Conservation (phyloP, 352 stramenopile species). For the Globisporangium takayamanum region DNA sequence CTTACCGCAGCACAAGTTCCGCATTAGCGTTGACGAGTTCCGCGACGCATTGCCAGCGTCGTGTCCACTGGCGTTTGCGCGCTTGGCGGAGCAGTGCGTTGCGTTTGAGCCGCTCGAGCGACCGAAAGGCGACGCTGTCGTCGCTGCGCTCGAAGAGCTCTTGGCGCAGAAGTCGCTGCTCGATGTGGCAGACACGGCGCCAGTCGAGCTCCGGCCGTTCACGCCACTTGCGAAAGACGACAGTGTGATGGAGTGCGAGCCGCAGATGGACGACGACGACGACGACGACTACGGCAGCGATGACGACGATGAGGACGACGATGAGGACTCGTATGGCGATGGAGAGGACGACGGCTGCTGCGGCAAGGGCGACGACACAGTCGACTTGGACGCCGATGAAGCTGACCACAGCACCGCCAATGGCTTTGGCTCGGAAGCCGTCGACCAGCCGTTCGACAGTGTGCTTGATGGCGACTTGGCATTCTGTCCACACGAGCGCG, state of each 20-base stretch:
- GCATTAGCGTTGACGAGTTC: slow-evolving; percentile 57
- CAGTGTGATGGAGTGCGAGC: slow-evolving; percentile 33
- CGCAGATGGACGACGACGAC: slow-evolving; percentile 44
- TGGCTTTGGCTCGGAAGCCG: slow-evolving; percentile 15
- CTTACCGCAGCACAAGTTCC: slow-evolving; percentile 80
- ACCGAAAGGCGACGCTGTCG: slow-evolving; percentile 39
- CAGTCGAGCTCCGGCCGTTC: slow-evolving; percentile 56
- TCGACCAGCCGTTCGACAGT: slow-evolving; percentile 25
- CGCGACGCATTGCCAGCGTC: slow-evolving; percentile 46
- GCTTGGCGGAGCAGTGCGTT: slow-evolving; percentile 63
- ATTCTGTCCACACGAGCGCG: slow-evolving; percentile 11
- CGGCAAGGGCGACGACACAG: slow-evolving; percentile 27
- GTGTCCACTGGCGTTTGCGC: slow-evolving; percentile 51
- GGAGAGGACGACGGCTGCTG: slow-evolving; percentile 15
- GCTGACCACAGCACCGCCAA: slow-evolving; percentile 20
- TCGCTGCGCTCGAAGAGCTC: slow-evolving; percentile 35
- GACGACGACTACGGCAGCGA: slow-evolving; percentile 45
- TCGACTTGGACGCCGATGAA: slow-evolving; percentile 37
- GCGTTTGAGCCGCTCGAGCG: slow-evolving; percentile 71
- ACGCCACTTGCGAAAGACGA: slow-evolving; percentile 25
- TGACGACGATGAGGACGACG: slow-evolving; percentile 41
- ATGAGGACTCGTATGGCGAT: slow-evolving; percentile 16
- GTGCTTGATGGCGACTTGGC: slow-evolving; percentile 13
- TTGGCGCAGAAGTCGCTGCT: slow-evolving; percentile 26
- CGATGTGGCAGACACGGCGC: neutral